Evolutionary conservation across 352 stramenopile species (phyloP).

Genomic region (Globisporangium nagaii): DNA sequence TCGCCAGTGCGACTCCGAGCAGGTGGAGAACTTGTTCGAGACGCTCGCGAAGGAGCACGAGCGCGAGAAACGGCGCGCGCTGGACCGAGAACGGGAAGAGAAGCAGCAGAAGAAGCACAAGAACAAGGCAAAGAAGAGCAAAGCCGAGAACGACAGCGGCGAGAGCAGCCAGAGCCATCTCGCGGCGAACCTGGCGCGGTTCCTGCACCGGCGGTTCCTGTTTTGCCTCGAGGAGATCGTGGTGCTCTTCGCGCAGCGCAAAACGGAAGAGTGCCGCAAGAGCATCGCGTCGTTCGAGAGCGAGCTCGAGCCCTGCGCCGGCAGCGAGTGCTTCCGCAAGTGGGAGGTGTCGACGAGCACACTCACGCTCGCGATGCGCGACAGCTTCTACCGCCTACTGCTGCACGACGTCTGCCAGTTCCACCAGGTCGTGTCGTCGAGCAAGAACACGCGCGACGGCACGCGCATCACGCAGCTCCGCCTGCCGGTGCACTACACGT

Average conservation of each 20-base stretch:
- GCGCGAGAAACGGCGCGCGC: slow-evolving; percentile 10
- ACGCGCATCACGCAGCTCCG: slow-evolving; percentile 65
- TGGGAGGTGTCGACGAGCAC: slow-evolving; percentile 66
- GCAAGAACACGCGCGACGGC: slow-evolving; percentile 59
- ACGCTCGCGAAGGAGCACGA: slow-evolving; percentile 30
- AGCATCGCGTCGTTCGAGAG: slow-evolving; percentile 38
- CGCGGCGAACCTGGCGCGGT: slow-evolving; percentile 41
- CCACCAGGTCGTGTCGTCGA: slow-evolving; percentile 58
- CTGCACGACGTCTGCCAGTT: slow-evolving; percentile 74
- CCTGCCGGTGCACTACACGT: slow-evolving; percentile 61
- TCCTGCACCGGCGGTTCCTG: slow-evolving; percentile 70
- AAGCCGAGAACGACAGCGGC: background rate
- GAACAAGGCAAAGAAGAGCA: slow-evolving; percentile 9
- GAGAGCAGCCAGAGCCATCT: background rate
- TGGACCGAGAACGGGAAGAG: slow-evolving; percentile 5
- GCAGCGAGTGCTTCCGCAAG: slow-evolving; percentile 37
- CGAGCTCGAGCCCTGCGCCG: slow-evolving; percentile 52
- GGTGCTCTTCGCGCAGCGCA: slow-evolving; percentile 64
- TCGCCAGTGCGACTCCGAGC: slow-evolving; percentile 49
- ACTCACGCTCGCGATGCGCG: slow-evolving; percentile 61
- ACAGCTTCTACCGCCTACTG: slow-evolving; percentile 67
- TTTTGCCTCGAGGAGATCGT: slow-evolving; percentile 76
- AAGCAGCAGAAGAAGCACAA: slow-evolving; percentile 22
- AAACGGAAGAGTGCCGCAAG: slow-evolving; percentile 51
- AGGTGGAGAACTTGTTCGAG: slow-evolving; percentile 49